Evolutionary conservation across 495 filamentous ascomycete genomes (phyloP).

Genomic region (Daldinia bambusicola): DNA sequence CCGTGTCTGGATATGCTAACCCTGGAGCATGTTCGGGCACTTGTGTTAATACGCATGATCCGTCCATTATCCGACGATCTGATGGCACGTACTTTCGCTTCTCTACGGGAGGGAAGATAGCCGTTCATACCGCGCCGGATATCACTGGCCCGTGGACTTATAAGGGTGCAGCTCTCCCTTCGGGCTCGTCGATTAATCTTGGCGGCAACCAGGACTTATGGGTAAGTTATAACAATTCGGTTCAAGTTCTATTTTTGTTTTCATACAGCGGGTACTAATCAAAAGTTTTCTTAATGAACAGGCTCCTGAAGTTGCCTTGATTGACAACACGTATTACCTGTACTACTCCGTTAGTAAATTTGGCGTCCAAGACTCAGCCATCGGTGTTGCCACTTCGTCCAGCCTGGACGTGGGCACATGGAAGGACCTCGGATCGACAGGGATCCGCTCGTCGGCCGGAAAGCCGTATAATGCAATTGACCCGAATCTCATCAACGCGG

Average conservation of each 20-base stretch:
- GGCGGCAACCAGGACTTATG: slow-evolving; percentile 67
- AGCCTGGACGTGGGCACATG: slow-evolving; percentile 70
- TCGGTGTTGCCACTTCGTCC: slow-evolving; percentile 73
- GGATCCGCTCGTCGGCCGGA: slow-evolving; percentile 58
- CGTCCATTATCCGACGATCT: slow-evolving; percentile 67
- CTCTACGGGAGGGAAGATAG: slow-evolving; percentile 70
- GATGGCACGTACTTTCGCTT: slow-evolving; percentile 81
- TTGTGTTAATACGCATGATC: slow-evolving; percentile 73
- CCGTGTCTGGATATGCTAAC: slow-evolving; percentile 54
- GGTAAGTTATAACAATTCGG: too few relatives aligned
- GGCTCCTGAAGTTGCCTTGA: slow-evolving; percentile 73
- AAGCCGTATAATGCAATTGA: slow-evolving; percentile 78
- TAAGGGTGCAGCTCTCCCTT: slow-evolving; percentile 65
- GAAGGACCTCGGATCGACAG: slow-evolving; percentile 64
- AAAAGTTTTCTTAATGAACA: slow-evolving; percentile 37
- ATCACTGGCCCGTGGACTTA: slow-evolving; percentile 73
- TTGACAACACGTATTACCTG: slow-evolving; percentile 70
- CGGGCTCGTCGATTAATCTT: slow-evolving; percentile 65
- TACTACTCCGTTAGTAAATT: slow-evolving; percentile 77
- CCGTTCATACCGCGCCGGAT: slow-evolving; percentile 65
- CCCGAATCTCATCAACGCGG: slow-evolving; percentile 64
- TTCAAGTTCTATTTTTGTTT: too few relatives aligned
- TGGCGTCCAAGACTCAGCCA: slow-evolving; percentile 70
- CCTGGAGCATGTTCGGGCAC: slow-evolving; percentile 67
- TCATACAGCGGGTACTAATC: too few relatives aligned